A percentile compares a stretch with the other conserved stretches of the same genome.
phyloP scores from a whole-genome alignment of 179 eudicot species.

The Beta corolliflora region DNA sequence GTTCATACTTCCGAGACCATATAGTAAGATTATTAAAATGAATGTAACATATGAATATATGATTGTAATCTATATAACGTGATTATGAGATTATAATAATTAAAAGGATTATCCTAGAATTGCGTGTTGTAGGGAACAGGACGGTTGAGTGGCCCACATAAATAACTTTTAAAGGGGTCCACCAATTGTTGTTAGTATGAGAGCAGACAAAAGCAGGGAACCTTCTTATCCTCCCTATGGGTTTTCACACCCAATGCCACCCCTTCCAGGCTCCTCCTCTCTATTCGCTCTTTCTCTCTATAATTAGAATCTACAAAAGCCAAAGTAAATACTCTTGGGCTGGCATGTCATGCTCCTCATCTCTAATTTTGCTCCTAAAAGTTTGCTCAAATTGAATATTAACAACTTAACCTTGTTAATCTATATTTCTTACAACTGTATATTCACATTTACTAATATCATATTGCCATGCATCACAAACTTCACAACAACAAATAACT shows the following conservation, averaged over 20 bases:
- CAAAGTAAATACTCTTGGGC: slow-evolving; percentile 8
- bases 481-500: not conserved
- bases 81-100: slow-evolving; percentile 7
- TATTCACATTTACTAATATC: not conserved
- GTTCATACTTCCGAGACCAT: not conserved
- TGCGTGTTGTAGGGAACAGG: slow-evolving; percentile 25
- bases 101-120: slow-evolving; percentile 22
- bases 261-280: not conserved
- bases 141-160: slow-evolving; percentile 27
- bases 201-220: slow-evolving; percentile 48
- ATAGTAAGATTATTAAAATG: not conserved
- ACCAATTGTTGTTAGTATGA: slow-evolving; percentile 22
- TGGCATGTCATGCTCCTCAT: slow-evolving; percentile 19
- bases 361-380: not conserved
- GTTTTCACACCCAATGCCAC: slow-evolving; percentile 35
- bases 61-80: slow-evolving; percentile 12
- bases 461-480: not conserved
- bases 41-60: slow-evolving; percentile 15
- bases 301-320: slow-evolving; percentile 10
- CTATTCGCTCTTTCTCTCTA: not conserved
- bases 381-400: slow-evolving; percentile 1
- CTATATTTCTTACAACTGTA: not conserved
- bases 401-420: not conserved
- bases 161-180: slow-evolving; percentile 22
- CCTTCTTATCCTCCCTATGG: slow-evolving; percentile 42